These are phyloP conservation scores for Rhodotorula kratochvilovae DNA, from an alignment of 768 basidiomycete genomes.

Conservation along the genomic window DNA sequence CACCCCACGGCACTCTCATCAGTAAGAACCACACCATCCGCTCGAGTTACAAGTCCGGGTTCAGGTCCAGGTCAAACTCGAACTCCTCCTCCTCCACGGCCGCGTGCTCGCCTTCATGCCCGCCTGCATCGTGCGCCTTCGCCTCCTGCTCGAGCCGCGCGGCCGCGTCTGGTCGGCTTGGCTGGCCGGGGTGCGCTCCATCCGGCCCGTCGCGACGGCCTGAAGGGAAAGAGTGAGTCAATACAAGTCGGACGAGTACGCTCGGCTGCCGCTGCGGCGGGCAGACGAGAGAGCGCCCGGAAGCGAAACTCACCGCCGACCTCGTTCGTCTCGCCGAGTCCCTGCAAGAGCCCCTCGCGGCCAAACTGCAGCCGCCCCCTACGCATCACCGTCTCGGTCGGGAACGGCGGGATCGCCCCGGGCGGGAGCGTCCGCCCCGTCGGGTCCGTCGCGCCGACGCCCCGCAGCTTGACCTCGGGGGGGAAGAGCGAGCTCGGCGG, in stretches of 20 bases:
- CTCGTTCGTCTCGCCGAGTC: slow-evolving; percentile 35
- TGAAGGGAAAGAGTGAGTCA: neutral
- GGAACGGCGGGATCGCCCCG: slow-evolving; percentile 41
- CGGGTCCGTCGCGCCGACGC: slow-evolving; percentile 20
- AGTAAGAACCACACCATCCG: neutral
- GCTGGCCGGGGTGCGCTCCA: neutral
- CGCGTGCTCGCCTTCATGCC: neutral
- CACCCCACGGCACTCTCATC: no score
- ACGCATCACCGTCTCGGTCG: slow-evolving; percentile 41
- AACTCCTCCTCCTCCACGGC: slow-evolving; percentile 33
- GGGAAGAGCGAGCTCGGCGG: slow-evolving; percentile 36
- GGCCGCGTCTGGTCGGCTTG: neutral
- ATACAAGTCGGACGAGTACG: neutral
- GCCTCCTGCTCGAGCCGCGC: slow-evolving; percentile 25
- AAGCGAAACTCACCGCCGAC: slow-evolving; percentile 29
- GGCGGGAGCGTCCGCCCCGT: slow-evolving; percentile 29
- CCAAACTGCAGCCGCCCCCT: slow-evolving; percentile 39
- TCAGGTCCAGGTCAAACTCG: slow-evolving; percentile 40
- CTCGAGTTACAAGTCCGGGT: slow-evolving; percentile 49
- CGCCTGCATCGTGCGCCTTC: slow-evolving; percentile 5
- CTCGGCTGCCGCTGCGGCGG: no score
- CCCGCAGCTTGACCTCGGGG: neutral
- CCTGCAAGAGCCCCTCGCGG: neutral
- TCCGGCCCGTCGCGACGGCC: neutral
- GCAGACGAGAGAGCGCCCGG: neutral